Evolutionary conservation across 176 grass and related monocot genomes (phyloP).

Genomic region (Zoysia japonica): DNA sequence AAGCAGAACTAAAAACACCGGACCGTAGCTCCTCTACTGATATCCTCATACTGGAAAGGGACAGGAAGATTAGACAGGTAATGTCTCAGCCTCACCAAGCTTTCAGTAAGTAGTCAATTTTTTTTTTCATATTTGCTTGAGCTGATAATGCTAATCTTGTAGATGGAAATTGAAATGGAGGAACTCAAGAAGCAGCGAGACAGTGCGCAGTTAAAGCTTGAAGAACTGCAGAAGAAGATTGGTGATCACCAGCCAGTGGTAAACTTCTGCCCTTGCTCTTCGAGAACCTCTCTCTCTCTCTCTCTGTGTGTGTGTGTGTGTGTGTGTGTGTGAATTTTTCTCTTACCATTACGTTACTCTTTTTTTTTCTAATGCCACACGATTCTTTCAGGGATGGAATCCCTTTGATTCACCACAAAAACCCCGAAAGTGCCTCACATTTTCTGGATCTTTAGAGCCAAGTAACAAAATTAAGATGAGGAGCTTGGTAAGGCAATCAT

Average conservation of each 20-base stretch:
- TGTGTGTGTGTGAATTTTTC: neutral
- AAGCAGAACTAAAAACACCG: slow-evolving; percentile 74
- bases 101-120: slow-evolving; percentile 25
- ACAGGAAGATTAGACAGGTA: slow-evolving; percentile 84
- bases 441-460: slow-evolving; percentile 62
- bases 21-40: slow-evolving; percentile 63
- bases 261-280: slow-evolving; percentile 27
- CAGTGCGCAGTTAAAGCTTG: slow-evolving; percentile 54
- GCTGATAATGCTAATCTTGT: slow-evolving; percentile 30
- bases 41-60: slow-evolving; percentile 66
- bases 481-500: slow-evolving; percentile 70
- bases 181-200: slow-evolving; percentile 83
- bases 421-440: slow-evolving; percentile 74
- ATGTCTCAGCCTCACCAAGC: slow-evolving; percentile 21
- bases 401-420: slow-evolving; percentile 73
- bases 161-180: slow-evolving; percentile 95
- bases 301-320: neutral
- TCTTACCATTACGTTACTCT: slow-evolving; percentile 29
- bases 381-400: slow-evolving; percentile 68
- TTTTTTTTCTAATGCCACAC: slow-evolving; percentile 19
- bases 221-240: slow-evolving; percentile 63
- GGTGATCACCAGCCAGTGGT: slow-evolving; percentile 52
- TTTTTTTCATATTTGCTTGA: slow-evolving; percentile 15
- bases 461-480: slow-evolving; percentile 52
- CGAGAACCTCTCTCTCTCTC: neutral